Conservation (phyloP, 768 basidiomycete genomes). For the Mycena pura region DNA sequence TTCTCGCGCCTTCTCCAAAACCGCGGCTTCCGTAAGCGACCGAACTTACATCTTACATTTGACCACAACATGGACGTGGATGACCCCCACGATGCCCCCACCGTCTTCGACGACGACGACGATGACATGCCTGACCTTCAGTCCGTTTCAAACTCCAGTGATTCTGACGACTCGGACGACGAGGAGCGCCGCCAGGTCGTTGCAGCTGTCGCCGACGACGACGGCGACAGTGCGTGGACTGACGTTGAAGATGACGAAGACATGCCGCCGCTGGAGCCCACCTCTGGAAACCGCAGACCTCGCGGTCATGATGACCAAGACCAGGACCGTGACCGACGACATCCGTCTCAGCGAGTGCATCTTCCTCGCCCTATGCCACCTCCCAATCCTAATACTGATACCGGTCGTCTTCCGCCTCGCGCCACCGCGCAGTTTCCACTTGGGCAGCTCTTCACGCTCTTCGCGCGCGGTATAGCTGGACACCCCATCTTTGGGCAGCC, state of each 20-base stretch:
- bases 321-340: constrained; percentile 64
- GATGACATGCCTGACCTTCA: constrained; percentile 51
- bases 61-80: constrained; percentile 21
- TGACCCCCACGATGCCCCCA: neutral
- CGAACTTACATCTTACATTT: neutral
- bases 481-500: constrained; percentile 26
- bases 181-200: constrained; percentile 34
- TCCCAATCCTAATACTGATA: constrained; percentile 5
- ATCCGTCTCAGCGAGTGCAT: constrained; percentile 70
- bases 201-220: constrained; percentile 36
- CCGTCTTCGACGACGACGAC: constrained; percentile 28
- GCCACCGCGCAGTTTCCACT: constrained; percentile 15
- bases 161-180: constrained; percentile 37
- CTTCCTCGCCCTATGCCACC: too few species aligned
- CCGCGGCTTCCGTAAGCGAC: neutral
- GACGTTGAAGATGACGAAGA: constrained; percentile 38
- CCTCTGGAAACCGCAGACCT: neutral
- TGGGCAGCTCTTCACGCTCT: constrained; percentile 30
- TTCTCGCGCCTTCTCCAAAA: too few species aligned
- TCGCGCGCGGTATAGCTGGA: constrained; percentile 24
- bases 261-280: constrained; percentile 40
- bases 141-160: constrained; percentile 46
- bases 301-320: constrained; percentile 57
- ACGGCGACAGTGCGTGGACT: constrained; percentile 35
- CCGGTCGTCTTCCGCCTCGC: too few species aligned